Evolutionary conservation across 495 filamentous ascomycete species (phyloP).

Genomic region (Friedmanniomyces simplex): DNA sequence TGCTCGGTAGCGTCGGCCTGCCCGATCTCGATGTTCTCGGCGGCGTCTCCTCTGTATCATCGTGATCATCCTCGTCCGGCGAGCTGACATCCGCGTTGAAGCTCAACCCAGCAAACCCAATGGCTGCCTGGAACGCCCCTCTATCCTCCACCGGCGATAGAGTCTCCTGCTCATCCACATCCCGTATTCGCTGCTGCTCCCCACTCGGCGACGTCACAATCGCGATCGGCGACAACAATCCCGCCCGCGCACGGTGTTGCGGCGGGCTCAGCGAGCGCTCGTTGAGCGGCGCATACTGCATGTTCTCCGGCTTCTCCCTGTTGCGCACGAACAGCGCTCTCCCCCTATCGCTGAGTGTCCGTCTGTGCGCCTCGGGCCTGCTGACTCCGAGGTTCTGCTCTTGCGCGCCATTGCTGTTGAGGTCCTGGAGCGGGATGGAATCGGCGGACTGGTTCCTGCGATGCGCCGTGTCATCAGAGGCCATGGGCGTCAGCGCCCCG

Average conservation of each 20-base stretch:
- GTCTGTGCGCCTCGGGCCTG: conserved; percentile 25
- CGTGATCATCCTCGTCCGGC: conserved; percentile 12
- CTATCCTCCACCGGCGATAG: conserved; percentile 38
- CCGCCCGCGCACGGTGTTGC: conserved; percentile 4
- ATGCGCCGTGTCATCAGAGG: conserved; percentile 45
- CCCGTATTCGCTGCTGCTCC: conserved; percentile 23
- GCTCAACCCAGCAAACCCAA: conserved; percentile 49
- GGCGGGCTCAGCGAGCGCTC: conserved; percentile 43
- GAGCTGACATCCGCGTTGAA: conserved; percentile 36
- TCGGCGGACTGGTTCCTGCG: conserved; percentile 40
- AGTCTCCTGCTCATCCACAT: conserved; percentile 33
- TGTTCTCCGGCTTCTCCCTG: conserved; percentile 19
- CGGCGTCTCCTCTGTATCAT: conserved; percentile 7
- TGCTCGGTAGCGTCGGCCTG: conserved; percentile 19
- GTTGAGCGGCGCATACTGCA: conserved; percentile 43
- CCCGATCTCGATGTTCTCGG: conserved; percentile 22
- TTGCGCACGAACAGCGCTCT: conserved; percentile 25
- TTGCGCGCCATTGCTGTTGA: conserved; percentile 45
- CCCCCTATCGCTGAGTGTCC: conserved; percentile 32
- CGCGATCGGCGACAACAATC: conserved; percentile 12
- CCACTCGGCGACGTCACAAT: conserved; percentile 31
- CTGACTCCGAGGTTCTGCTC: conserved; percentile 30
- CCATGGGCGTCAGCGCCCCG: conserved; percentile 37
- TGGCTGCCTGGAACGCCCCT: conserved; percentile 48
- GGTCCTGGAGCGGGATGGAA: conserved; percentile 75